These are phyloP conservation scores for Linaria vulgaris DNA, from an alignment of 257 asterid species.

Conservation along the genomic window DNA sequence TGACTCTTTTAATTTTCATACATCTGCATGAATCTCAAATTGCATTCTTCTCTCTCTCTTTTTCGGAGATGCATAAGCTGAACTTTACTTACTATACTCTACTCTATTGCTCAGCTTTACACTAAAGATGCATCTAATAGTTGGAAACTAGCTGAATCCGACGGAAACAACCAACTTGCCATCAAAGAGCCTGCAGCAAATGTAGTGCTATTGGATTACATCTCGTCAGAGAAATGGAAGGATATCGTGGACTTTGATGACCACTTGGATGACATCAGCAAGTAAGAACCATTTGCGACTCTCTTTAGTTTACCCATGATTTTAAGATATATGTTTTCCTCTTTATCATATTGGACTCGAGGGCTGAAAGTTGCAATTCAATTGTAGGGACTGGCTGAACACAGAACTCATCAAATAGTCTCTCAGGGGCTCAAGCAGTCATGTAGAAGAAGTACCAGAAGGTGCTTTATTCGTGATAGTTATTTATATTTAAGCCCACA, in stretches of 20 bases:
- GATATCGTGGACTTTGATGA: slow-evolving; percentile 80
- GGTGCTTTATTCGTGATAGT: slow-evolving; percentile 6
- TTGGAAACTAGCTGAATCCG: slow-evolving; percentile 78
- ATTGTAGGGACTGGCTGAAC: slow-evolving; percentile 81
- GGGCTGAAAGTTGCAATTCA: slow-evolving; percentile 15
- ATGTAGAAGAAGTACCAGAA: not conserved
- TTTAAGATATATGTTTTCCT: not conserved
- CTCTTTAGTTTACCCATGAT: not conserved
- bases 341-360: not conserved
- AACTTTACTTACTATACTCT: not conserved
- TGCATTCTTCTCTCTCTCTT: not conserved
- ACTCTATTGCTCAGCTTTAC: slow-evolving; percentile 50
- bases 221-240: slow-evolving; percentile 84
- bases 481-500: not conserved
- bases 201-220: slow-evolving; percentile 67
- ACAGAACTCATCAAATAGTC: slow-evolving; percentile 59
- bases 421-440: slow-evolving; percentile 4
- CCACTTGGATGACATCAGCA: slow-evolving; percentile 93
- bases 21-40: too few relatives aligned
- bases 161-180: slow-evolving; percentile 52
- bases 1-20: too few relatives aligned
- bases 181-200: slow-evolving; percentile 87
- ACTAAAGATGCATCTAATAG: slow-evolving; percentile 80
- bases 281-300: slow-evolving; percentile 44
- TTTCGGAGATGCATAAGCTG: too few relatives aligned